phyloP scores from a whole-genome alignment of 73 alveolate genomes.

The Paramecium pentaurelia region DNA sequence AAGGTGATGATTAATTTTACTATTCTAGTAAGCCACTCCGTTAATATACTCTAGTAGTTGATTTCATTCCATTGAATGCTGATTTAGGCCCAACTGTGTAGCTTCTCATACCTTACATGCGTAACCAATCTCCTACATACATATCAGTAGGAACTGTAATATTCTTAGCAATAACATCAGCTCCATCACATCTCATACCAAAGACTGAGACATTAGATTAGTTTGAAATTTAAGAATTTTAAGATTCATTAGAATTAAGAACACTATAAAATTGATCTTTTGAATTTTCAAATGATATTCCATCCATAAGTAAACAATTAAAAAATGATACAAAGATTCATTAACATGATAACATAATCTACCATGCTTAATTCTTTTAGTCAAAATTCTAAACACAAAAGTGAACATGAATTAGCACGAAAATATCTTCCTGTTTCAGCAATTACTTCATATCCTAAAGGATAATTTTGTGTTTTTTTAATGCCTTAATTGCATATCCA shows the following conservation, averaged over 20 bases:
- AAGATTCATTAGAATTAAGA: conserved; percentile 1
- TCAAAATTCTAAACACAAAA: conserved; percentile 41
- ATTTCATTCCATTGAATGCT: conserved; percentile 54
- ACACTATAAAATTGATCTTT: conserved; percentile 51
- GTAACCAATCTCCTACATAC: conserved; percentile 57
- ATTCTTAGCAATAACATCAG: conserved; percentile 54
- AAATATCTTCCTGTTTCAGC: conserved; percentile 66
- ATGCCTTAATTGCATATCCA: conserved; percentile 15
- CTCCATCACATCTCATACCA: conserved; percentile 63
- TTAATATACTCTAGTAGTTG: neutral
- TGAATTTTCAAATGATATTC: conserved; percentile 49
- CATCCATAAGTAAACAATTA: conserved; percentile 56
- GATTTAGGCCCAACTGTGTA: conserved; percentile 56
- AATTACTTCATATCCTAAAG: conserved; percentile 49
- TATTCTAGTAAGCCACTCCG: neutral
- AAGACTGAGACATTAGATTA: neutral
- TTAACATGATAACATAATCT: conserved; percentile 51
- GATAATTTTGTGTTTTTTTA: conserved; percentile 48
- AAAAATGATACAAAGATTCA: conserved; percentile 54
- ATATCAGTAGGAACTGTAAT: neutral
- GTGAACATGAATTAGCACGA: conserved; percentile 44
- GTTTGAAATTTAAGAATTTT: neutral
- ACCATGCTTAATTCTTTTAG: conserved; percentile 47
- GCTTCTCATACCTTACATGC: conserved; percentile 54
- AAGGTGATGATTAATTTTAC: neutral